Percentiles rank a stretch among this genome's conserved stretches.
Evolutionary conservation across 352 stramenopile species (phyloP).

Genomic region (Pelagophyceae sp.): DNA sequence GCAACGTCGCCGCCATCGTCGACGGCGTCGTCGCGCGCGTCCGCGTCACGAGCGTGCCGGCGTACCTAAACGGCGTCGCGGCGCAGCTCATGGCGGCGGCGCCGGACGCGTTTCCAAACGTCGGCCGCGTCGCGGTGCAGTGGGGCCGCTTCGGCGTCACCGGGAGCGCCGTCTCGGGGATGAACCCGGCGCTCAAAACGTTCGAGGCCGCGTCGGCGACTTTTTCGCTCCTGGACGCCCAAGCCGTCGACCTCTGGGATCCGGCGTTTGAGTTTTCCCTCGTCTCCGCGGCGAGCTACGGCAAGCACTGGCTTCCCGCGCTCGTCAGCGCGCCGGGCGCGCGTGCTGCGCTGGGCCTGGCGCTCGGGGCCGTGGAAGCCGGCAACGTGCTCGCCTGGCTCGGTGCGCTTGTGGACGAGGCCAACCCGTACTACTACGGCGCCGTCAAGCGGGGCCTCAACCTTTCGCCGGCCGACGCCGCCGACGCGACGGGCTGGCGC

Average conservation of each 20-base stretch:
- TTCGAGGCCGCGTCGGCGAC: not conserved
- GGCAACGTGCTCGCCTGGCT: not conserved
- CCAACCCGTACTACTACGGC: conserved; percentile 4
- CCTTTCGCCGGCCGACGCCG: not conserved
- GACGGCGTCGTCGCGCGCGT: not conserved
- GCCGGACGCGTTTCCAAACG: not conserved
- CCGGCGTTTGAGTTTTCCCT: not conserved
- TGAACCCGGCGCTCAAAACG: not conserved
- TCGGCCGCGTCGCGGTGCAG: not conserved
- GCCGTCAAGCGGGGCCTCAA: not conserved
- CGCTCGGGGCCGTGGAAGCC: not conserved
- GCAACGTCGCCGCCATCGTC: not conserved
- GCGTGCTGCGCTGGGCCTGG: not conserved
- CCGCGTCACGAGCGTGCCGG: not conserved
- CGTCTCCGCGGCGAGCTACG: not conserved
- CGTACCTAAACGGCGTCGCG: conserved; percentile 5
- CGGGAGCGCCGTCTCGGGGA: not conserved
- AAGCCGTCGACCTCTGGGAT: not conserved
- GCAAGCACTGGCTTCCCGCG: not conserved
- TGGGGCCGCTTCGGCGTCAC: not conserved
- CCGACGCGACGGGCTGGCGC: not conserved
- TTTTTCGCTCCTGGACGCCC: not conserved
- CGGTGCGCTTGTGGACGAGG: not conserved
- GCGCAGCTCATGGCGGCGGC: not conserved
- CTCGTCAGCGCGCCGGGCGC: no score